Base-by-base conservation (phyloP, 148 eudicot species). In the Bassia scoparia region DNA sequence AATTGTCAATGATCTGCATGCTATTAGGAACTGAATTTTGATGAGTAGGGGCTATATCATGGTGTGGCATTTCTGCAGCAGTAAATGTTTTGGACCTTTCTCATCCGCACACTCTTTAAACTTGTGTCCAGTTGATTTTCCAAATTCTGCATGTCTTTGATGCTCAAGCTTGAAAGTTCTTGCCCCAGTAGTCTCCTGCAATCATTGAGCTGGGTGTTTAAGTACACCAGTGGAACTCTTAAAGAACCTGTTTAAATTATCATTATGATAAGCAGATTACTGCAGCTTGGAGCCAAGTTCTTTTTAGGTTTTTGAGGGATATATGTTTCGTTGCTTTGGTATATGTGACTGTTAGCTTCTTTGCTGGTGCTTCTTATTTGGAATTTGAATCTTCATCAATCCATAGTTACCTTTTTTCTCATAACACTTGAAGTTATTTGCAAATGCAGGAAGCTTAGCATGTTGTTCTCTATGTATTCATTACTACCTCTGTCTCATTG, bases 121-220 rank as follows among this genome's bases (percentile, higher is more conserved):
- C 92, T 86, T 75, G 75, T 76, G 76, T 88, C 89, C 62, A 94
- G 81, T 81, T 87, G 90, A 61, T 75, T 87, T 82, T 89, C 97
- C 80, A 94, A 84, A 78, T 78, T 87, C 64, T 86, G 85, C 72
- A 94, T 78, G 76, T 91, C 95, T 61, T 88, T 80, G 77, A 78
- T 43, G 66, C 79, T 84, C 86, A 91, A 77, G 79, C 92, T 91
- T 71, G 95, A 88, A 66, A 94, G 92, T 58, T 87, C 86, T 82
- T 89, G 86, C 74, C 98, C 97, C 85, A 84, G 31, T 37, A 91
- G 89, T 70, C 84, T 85, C 89, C 98, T 94, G 88, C 79, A 84
- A 70, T 71, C 61, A 61, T 41, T 26, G 59, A 68, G 44, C 29
- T 31, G 62, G n/a, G 23, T 71, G 71, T 43, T 43, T 27, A 54